A percentile compares a stretch with the other conserved stretches of the same genome.
Conservation (phyloP, 768 basidiomycete genomes). For the Leucocoprinus leucothites region DNA sequence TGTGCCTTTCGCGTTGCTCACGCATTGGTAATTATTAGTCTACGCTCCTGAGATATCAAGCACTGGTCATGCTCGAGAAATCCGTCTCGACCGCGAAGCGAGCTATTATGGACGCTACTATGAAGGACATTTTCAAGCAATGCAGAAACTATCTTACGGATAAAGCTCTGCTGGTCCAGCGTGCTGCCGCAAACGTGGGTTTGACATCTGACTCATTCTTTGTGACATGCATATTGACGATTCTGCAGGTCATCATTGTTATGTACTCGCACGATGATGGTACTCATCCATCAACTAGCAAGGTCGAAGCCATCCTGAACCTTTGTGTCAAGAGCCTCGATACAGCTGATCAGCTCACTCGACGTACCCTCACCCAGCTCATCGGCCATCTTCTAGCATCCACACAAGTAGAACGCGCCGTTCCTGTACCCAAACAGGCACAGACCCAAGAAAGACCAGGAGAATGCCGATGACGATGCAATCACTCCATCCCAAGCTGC, state of each 20-base stretch:
- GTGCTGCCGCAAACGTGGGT: constrained; percentile 74
- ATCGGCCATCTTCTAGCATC: no score
- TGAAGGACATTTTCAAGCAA: constrained; percentile 83
- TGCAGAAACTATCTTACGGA: constrained; percentile 74
- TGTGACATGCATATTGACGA: constrained; percentile 11
- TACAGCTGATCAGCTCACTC: no score
- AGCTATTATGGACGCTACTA: constrained; percentile 73
- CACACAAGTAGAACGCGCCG: constrained; percentile 63
- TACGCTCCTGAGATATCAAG: no score
- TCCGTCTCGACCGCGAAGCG: constrained; percentile 77
- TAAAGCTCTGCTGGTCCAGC: constrained; percentile 81
- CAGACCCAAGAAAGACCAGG: constrained; percentile 67
- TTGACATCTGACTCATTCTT: background rate
- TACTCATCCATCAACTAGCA: constrained; percentile 56
- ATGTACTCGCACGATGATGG: constrained; percentile 58
- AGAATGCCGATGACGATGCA: constrained; percentile 55
- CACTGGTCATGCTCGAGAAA: constrained; percentile 74
- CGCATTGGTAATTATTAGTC: constrained; percentile 80
- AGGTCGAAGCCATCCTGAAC: no score
- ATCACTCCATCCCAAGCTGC: constrained; percentile 41
- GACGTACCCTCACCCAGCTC: no score
- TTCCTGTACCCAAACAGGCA: constrained; percentile 39
- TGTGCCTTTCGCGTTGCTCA: background rate
- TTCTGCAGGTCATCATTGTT: constrained; percentile 38
- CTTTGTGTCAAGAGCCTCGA: no score